These are phyloP conservation scores for Straminergon stramineum DNA, from an alignment of 225 moss, liverwort and hornwort genomes.

Conservation along the genomic window DNA sequence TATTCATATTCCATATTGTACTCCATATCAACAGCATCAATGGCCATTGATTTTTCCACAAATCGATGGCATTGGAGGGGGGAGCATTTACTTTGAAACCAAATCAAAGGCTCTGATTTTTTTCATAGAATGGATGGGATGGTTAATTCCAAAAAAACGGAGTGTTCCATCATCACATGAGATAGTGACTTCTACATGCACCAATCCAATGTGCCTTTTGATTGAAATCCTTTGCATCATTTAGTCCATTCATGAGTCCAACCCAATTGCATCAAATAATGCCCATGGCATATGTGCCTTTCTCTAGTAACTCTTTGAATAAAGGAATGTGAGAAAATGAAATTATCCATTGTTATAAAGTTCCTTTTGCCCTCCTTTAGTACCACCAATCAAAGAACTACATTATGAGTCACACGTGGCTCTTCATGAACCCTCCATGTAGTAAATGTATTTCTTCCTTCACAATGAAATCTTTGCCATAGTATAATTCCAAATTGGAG, in stretches of 20 bases:
- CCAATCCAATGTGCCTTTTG: neutral
- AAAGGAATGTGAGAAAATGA: neutral
- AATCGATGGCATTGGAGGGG: too few relatives aligned
- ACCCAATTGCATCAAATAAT: neutral
- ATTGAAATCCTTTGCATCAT: neutral
- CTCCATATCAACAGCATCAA: too few relatives aligned
- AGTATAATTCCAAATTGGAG: too few relatives aligned
- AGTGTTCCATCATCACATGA: too few relatives aligned
- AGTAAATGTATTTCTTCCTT: neutral
- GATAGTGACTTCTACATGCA: fast-evolving
- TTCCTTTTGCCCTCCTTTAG: neutral
- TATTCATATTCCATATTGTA: too few relatives aligned
- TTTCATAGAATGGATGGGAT: too few relatives aligned
- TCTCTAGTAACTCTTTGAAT: neutral
- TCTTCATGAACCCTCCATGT: fast-evolving
- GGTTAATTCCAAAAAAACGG: too few relatives aligned
- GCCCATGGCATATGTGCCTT: neutral
- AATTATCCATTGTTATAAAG: neutral
- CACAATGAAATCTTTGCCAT: too few relatives aligned
- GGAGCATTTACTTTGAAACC: too few relatives aligned
- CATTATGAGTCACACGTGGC: fast-evolving
- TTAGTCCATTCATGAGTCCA: fast-evolving
- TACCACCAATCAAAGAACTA: neutral
- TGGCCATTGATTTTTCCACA: too few relatives aligned
- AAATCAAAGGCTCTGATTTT: too few relatives aligned